Evolutionary conservation across 768 basidiomycete genomes (phyloP), one percentile per base, ranked within the genome.

Genomic region (Hydnomerulius pinastri): DNA sequence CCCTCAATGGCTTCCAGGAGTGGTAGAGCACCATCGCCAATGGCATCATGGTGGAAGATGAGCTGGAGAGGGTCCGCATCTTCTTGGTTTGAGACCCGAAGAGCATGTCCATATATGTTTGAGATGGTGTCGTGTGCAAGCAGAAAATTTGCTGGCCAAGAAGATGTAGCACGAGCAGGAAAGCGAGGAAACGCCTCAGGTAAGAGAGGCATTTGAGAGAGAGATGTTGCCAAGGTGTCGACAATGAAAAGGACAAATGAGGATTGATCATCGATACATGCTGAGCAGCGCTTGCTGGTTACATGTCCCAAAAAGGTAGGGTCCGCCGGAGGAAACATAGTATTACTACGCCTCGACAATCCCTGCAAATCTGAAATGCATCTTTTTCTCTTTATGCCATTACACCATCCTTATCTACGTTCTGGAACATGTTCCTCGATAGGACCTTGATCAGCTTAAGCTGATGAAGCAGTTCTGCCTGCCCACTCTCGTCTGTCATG

Each of bases 391-490:
- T n/a, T n/a, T n/a, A n/a, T n/a, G n/a, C n/a, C n/a, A n/a, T n/a
- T n/a, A n/a, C n/a, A n/a, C n/a, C n/a, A n/a, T n/a, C n/a, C n/a
- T n/a, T n/a, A n/a, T n/a, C n/a, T n/a, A n/a, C n/a, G n/a, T n/a
- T n/a, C n/a, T n/a, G n/a, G n/a, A n/a, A n/a, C n/a, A n/a, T n/a
- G n/a, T n/a, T n/a, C n/a, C n/a, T n/a, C n/a, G n/a, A n/a, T n/a
- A n/a, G n/a, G n/a, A 78, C 82, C 58, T 86, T 84, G 64, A 92
- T 90, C 25, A 92, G 69, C 60, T 87, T 86, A 24, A 92, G 78
- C 73, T 90, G 87, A 66, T 90, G 89, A 48, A 86, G 61, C 23
- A 91, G 64, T 56, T 87, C 85, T 13, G 77, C 78, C 60, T 83
- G 82, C 39, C 84, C 86, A 39, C 83, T 81, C 62, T 90, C 86